These are phyloP conservation scores for Lagenidium giganteum DNA, from an alignment of 352 stramenopile species.

Conservation along the genomic window DNA sequence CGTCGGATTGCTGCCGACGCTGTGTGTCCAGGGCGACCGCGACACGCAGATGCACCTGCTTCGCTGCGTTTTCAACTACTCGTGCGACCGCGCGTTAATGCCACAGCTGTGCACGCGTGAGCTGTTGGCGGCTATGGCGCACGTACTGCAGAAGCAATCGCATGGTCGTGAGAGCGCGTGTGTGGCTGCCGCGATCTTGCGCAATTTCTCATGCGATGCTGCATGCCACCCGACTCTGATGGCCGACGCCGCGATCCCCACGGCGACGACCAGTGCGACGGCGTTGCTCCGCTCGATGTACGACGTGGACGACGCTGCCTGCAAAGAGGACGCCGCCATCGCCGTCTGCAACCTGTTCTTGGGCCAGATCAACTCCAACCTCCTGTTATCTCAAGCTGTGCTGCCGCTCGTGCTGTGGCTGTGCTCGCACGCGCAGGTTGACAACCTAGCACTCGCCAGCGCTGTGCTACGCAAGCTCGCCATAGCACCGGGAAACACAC, in stretches of 20 bases:
- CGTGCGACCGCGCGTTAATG: constrained; percentile 33
- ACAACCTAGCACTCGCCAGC: constrained; percentile 39
- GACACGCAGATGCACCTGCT: constrained; percentile 39
- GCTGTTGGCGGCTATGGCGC: constrained; percentile 18
- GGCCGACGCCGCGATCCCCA: constrained; percentile 27
- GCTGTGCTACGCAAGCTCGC: constrained; percentile 62
- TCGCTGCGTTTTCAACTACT: constrained; percentile 57
- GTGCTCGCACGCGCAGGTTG: constrained; percentile 15
- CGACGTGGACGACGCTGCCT: constrained; percentile 25
- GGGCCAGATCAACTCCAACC: constrained; percentile 51
- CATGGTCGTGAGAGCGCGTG: no score
- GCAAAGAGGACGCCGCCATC: constrained; percentile 44
- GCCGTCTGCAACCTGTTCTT: constrained; percentile 68
- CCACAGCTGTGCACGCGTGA: constrained; percentile 10
- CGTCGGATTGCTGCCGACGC: constrained; percentile 22
- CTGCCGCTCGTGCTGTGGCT: constrained; percentile 57
- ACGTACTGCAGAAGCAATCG: constrained; percentile 20
- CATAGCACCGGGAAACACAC: constrained; percentile 61
- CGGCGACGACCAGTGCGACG: no score
- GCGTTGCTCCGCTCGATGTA: constrained; percentile 43
- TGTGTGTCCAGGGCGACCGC: constrained; percentile 26
- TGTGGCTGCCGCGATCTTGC: constrained; percentile 31
- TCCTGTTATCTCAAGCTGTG: constrained; percentile 37
- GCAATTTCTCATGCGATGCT: constrained; percentile 40
- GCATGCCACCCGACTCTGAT: constrained; percentile 35